These are phyloP conservation scores for Cercospora brassicicola DNA, from an alignment of 2,329 filamentous ascomycete species.

Conservation along the genomic window DNA sequence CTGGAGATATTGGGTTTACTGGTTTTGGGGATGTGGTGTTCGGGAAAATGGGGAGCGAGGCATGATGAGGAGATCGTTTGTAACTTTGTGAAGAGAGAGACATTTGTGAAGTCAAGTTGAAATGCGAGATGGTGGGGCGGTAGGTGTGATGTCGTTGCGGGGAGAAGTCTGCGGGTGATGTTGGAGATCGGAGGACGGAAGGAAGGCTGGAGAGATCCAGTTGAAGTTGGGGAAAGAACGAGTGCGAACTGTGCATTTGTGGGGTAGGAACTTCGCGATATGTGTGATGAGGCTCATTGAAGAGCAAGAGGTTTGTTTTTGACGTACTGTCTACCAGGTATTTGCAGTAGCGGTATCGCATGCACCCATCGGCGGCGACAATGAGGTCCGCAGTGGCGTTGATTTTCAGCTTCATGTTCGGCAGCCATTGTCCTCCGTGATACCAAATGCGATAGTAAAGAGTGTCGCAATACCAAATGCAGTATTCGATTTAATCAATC, in stretches of 20 bases:
- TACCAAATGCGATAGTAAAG: neutral
- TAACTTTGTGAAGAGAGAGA: neutral
- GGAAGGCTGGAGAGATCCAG: neutral
- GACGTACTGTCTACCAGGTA: neutral
- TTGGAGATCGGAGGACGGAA: neutral
- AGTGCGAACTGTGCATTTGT: neutral
- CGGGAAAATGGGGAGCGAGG: neutral
- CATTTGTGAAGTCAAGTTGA: neutral
- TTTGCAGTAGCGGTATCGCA: neutral
- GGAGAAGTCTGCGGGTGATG: neutral
- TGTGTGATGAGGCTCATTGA: neutral
- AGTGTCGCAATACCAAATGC: neutral
- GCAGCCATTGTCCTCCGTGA: neutral
- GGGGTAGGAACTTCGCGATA: neutral
- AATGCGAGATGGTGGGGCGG: neutral
- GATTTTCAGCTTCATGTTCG: neutral
- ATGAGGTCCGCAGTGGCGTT: neutral
- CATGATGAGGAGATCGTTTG: neutral
- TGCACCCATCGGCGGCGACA: neutral
- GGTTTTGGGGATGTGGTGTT: neutral
- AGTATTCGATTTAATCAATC: neutral
- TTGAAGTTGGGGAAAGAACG: neutral
- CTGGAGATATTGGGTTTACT: neutral
- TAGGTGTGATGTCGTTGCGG: neutral
- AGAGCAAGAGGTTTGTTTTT: neutral